Conservation (phyloP, 768 basidiomycete species). For the Leccinum imitatum region DNA sequence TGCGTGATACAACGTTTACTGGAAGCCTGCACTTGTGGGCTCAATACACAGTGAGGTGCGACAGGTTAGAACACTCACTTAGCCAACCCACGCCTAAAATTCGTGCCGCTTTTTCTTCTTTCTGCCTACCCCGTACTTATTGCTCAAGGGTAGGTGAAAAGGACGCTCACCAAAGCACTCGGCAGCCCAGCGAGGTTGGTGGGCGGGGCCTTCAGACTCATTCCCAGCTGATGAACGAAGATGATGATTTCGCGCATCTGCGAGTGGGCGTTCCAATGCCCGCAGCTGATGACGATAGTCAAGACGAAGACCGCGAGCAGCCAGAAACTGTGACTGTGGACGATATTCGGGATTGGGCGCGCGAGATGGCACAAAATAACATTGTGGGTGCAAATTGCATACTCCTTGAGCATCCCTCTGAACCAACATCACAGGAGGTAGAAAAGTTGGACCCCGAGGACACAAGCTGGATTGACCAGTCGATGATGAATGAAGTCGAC, state of each 20-base stretch:
- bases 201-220: conserved; percentile 48
- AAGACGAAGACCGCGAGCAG: conserved; percentile 30
- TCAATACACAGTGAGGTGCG: background rate
- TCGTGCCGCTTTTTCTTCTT: conserved; percentile 66
- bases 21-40: conserved; percentile 12
- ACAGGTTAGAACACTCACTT: conserved; percentile 16
- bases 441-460: conserved; percentile 38
- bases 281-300: conserved; percentile 26
- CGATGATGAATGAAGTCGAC: conserved; percentile 34
- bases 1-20: conserved; percentile 1
- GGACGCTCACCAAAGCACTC: conserved; percentile 46
- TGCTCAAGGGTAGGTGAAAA: background rate
- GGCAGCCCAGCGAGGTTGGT: conserved; percentile 57
- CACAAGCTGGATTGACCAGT: conserved; percentile 43
- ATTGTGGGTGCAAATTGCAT: conserved; percentile 26
- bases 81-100: conserved; percentile 54
- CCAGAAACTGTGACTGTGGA: conserved; percentile 30
- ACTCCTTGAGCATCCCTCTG: conserved; percentile 1
- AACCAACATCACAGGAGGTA: conserved; percentile 15
- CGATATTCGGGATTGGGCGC: conserved; percentile 36
- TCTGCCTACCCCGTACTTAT: conserved; percentile 44
- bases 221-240: conserved; percentile 49
- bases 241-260: conserved; percentile 53
- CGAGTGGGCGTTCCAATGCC: conserved; percentile 33
- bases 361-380: conserved; percentile 30